phyloP scores from a whole-genome alignment of 208 protist genomes.

The Leishmania major region DNA sequence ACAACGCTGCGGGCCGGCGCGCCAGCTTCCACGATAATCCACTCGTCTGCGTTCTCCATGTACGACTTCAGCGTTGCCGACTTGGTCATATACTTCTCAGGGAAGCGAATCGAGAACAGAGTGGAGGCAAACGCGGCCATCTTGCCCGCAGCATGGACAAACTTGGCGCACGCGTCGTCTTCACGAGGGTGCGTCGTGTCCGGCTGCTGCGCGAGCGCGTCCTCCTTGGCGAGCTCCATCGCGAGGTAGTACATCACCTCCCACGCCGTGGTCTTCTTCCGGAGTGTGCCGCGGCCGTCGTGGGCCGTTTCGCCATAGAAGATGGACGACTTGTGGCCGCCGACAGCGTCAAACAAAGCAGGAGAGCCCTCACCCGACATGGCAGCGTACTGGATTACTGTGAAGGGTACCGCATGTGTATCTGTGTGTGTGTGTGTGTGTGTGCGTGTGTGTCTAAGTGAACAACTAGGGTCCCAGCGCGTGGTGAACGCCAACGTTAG shows the following conservation, averaged over 20 bases:
- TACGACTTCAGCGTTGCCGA: conserved; percentile 20
- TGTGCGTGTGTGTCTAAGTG: neutral
- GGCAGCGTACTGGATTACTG: neutral
- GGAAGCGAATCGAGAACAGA: conserved; percentile 32
- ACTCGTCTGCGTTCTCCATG: conserved; percentile 9
- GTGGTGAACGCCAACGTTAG: neutral
- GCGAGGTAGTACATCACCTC: conserved; percentile 72
- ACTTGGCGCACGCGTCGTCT: conserved; percentile 19
- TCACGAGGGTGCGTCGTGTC: neutral
- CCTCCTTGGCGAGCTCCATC: conserved; percentile 33
- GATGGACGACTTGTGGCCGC: conserved; percentile 62
- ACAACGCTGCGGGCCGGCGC: conserved; percentile 17
- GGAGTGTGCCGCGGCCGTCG: conserved; percentile 52
- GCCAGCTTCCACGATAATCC: conserved; percentile 42
- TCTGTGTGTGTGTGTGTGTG: neutral
- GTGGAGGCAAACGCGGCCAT: conserved; percentile 16
- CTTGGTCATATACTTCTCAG: conserved; percentile 23
- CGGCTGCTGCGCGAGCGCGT: neutral
- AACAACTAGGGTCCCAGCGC: neutral
- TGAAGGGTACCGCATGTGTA: neutral
- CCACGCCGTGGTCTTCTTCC: conserved; percentile 72
- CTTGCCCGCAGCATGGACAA: conserved; percentile 24
- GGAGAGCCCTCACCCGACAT: conserved; percentile 12
- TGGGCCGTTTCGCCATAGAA: conserved; percentile 46
- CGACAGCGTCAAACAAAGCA: conserved; percentile 46